These are phyloP conservation scores for Syzygium aqueum DNA, from an alignment of 345 rosid species.

Conservation along the genomic window DNA sequence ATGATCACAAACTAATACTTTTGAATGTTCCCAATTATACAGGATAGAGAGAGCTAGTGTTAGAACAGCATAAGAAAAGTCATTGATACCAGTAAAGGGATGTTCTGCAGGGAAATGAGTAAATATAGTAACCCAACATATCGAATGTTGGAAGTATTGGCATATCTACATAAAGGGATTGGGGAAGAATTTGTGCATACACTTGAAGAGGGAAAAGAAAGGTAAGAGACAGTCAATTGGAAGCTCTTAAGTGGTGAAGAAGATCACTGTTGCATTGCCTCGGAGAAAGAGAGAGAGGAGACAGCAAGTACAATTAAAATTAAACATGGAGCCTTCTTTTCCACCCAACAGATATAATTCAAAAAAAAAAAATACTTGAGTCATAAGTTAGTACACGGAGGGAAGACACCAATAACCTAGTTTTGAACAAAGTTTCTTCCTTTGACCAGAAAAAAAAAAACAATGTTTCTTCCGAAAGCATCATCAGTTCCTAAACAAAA, in stretches of 20 bases:
- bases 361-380: not conserved
- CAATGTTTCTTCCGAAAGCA: slow-evolving; percentile 12
- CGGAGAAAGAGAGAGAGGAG: not conserved
- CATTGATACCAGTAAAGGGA: not conserved
- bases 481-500: slow-evolving; percentile 15
- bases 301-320: not conserved
- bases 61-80: not conserved
- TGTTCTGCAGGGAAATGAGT: not conserved
- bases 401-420: not conserved
- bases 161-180: not conserved
- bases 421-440: slow-evolving; percentile 12
- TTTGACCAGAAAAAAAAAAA: not conserved
- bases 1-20: not conserved
- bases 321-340: not conserved
- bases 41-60: not conserved
- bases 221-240: not conserved
- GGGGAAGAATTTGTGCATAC: not conserved
- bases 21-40: not conserved
- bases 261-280: not conserved
- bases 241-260: not conserved
- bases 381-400: not conserved
- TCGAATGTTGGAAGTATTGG: not conserved
- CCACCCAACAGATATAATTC: not conserved
- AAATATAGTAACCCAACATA: not conserved
- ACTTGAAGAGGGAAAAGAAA: not conserved